Evolutionary conservation across 2,329 filamentous ascomycete species (phyloP), one percentile per base, ranked within the genome.

Genomic region (Exophiala sp.): DNA sequence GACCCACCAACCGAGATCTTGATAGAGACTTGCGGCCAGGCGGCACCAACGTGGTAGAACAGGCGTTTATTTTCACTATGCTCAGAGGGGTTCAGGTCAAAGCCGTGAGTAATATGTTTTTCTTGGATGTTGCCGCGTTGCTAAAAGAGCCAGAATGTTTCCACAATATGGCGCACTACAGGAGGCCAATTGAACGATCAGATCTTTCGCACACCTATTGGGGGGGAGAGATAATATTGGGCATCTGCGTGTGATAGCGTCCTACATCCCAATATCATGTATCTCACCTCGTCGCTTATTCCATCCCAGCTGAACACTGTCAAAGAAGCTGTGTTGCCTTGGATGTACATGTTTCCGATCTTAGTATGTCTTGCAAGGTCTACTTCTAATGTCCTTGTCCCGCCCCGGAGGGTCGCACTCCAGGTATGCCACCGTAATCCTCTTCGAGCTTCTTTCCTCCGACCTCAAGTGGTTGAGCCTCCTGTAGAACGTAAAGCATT

Each of bases 1-100:
- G 78, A 10, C 76, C 78, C 14, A 9, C 50, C 21, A 36, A 54
- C 34, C 32, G 33, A 10, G 45, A 42, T 12, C 47, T 39, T 5
- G 12, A 18, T 5, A 12, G 47, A 4, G 11, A 12, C 5, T 12
- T 47, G 39, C 16, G 52, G 18, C 52, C 52, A 10, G 42, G 14
- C 10, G 47, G 47, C 10, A 18, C 21, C 9, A 55, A 55, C 44
- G 12, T n/a, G 7, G 24, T 55, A 4, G 52, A 55, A 34, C 9
- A 3, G 3, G 24, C 16, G 9, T 55, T 55, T 21, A 47, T 55
- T 35, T 32, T n/a, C 9, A 35, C 24, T 6, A 52, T 52, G 50
- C n/a, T 52, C 8, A 16, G 14, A 9, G 50, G 50, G 4, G 50
- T 52, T 5, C 8, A 24, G 2, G 10, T 52, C 14, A 18, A 47